Percentiles rank a stretch among this genome's conserved stretches.
Evolutionary conservation across 2,329 filamentous ascomycete species (phyloP).

Genomic region (Elsinoe necatrix): DNA sequence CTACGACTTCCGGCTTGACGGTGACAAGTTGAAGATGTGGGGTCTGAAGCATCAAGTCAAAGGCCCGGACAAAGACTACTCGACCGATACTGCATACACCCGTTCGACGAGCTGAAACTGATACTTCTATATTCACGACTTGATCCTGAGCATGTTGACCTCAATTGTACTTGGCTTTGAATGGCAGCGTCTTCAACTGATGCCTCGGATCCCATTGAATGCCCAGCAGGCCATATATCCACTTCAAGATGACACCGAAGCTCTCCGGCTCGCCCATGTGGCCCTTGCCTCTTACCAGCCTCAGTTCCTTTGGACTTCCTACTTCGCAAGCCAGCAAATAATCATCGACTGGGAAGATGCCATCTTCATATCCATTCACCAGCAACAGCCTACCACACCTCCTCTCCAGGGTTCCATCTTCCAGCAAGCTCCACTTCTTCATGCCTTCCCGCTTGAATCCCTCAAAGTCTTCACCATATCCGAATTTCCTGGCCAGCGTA

Average conservation of each 20-base stretch:
- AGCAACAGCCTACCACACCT: slow-evolving; percentile 44
- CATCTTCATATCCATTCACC: slow-evolving; percentile 51
- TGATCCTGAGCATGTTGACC: no score
- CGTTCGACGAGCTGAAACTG: neutral
- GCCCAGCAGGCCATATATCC: slow-evolving; percentile 43
- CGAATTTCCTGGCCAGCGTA: slow-evolving; percentile 44
- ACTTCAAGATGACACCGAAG: slow-evolving; percentile 41
- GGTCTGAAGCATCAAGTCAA: slow-evolving; percentile 32
- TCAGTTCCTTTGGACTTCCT: slow-evolving; percentile 45
- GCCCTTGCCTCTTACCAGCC: slow-evolving; percentile 37
- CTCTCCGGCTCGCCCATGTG: slow-evolving; percentile 46
- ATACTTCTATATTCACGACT: no score
- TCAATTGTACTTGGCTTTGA: slow-evolving; percentile 36
- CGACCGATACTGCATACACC: slow-evolving; percentile 30
- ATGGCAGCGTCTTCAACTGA: slow-evolving; percentile 41
- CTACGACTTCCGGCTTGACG: slow-evolving; percentile 52
- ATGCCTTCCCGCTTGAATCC: slow-evolving; percentile 42
- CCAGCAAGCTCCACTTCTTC: slow-evolving; percentile 46
- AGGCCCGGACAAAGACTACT: slow-evolving; percentile 32
- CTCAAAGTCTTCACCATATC: slow-evolving; percentile 33
- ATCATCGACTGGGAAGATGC: slow-evolving; percentile 56
- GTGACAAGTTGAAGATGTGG: slow-evolving; percentile 24
- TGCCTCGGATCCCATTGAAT: slow-evolving; percentile 34
- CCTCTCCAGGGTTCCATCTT: slow-evolving; percentile 47
- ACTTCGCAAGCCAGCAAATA: slow-evolving; percentile 47